These are phyloP conservation scores for Pythium aristosporum DNA, from an alignment of 352 stramenopile species.

Conservation along the genomic window DNA sequence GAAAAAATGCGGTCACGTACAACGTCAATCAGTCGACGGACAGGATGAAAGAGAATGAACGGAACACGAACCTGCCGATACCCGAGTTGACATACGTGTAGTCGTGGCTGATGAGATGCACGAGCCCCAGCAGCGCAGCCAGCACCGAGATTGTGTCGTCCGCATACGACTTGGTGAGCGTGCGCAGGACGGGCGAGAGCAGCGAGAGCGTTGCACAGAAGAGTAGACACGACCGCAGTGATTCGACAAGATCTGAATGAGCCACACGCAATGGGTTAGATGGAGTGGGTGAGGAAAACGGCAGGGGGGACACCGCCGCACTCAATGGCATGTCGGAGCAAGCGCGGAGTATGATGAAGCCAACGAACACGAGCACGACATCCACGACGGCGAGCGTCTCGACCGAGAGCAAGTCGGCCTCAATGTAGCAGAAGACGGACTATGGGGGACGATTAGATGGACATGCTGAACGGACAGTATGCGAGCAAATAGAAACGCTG, in stretches of 20 bases:
- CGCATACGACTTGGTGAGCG: slow-evolving; percentile 88
- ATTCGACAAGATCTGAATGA: slow-evolving; percentile 42
- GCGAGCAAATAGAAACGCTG: not conserved
- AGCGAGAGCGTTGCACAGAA: slow-evolving; percentile 86
- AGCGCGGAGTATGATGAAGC: slow-evolving; percentile 58
- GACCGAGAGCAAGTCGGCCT: slow-evolving; percentile 52
- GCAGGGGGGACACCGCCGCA: not conserved
- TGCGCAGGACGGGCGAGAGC: slow-evolving; percentile 88
- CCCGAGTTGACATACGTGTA: slow-evolving; percentile 88
- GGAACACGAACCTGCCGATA: slow-evolving; percentile 48
- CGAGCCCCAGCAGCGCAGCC: slow-evolving; percentile 61
- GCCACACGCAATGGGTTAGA: not conserved
- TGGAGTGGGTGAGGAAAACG: not conserved
- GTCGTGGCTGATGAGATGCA: slow-evolving; percentile 91
- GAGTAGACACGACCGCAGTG: slow-evolving; percentile 68
- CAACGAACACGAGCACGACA: slow-evolving; percentile 47
- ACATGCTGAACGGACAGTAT: not conserved
- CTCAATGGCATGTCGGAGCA: slow-evolving; percentile 34
- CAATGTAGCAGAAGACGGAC: slow-evolving; percentile 76
- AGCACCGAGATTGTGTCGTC: slow-evolving; percentile 92
- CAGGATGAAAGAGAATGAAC: not conserved
- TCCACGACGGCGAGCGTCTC: slow-evolving; percentile 57
- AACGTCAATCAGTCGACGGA: not conserved
- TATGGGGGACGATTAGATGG: slow-evolving; percentile 17
- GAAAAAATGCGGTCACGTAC: slow-evolving; percentile 6